Evolutionary conservation across 2,329 filamentous ascomycete genomes (phyloP), one percentile per base, ranked within the genome.

Genomic region (Clonostachys solani): DNA sequence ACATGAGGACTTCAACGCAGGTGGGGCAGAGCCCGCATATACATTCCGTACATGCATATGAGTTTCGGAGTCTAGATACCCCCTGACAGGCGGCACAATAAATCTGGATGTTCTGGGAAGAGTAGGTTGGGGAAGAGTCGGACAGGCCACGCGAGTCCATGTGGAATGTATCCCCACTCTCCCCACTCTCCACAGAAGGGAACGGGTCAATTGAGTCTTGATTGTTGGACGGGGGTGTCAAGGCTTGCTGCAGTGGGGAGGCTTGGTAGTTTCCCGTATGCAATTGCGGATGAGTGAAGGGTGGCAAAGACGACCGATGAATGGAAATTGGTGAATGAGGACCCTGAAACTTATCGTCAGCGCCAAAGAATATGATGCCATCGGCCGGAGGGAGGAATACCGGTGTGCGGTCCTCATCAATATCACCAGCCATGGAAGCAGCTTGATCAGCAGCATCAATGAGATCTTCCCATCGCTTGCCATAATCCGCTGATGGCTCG

Each of bases 41-140:
- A 65, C 94, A 97, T 66, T 96, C 92, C 2, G 92, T 96, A 65
- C 92, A 97, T 18, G 92, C 92, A 61, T 91, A 96, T 34, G 89
- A 94, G 58, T 92, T 87, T 59, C 84, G 86, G 23, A 97, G 72
- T 12, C 85, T 72, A 45, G 86, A 92, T 16, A 91, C 75, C 36
- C 86, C 82, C 53, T 89, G 84, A 61, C 92, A 97, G 43, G 87
- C 88, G 17, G 92, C 89, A 64, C 92, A 97, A 63, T 95, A 96
- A 40, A 97, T 95, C 62, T 95, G 89, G 4, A 92, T 86, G 52
- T 78, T 78, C 46, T 90, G 87, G 8, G 86, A 84, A 16, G 81
- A 81, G 69, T 87, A 87, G 59, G 78, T 85, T 18, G 82, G 81
- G 3, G 89, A 92, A n/a, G 86, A 86, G 58, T 86, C 75, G 23